These are phyloP conservation scores for Cladosporium phlei DNA, from an alignment of 2,329 filamentous ascomycete species.

Conservation along the genomic window DNA sequence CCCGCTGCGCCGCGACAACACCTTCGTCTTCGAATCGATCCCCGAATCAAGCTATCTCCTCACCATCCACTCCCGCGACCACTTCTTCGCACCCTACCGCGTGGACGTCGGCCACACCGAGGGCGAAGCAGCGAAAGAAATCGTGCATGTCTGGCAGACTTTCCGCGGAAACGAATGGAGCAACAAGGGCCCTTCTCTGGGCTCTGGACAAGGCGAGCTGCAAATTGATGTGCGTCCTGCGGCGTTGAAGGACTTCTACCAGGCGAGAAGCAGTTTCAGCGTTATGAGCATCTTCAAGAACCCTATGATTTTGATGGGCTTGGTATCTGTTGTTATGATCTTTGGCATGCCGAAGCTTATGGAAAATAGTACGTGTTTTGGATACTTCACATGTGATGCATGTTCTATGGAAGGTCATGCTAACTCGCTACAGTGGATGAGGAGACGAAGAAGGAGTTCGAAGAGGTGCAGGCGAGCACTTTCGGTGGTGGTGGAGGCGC, in stretches of 20 bases:
- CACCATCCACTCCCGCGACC: conserved; percentile 70
- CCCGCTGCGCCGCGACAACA: conserved; percentile 62
- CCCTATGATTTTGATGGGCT: conserved; percentile 91
- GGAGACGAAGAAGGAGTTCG: conserved; percentile 89
- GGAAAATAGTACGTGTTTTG: conserved; percentile 73
- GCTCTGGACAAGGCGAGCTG: conserved; percentile 39
- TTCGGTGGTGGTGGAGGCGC: conserved; percentile 27
- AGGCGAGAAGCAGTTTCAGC: conserved; percentile 62
- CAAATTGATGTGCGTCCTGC: conserved; percentile 59
- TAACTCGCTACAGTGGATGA: conserved; percentile 71
- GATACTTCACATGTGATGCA: neutral
- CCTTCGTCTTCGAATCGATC: conserved; percentile 72
- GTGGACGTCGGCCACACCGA: conserved; percentile 59
- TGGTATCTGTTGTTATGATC: conserved; percentile 76
- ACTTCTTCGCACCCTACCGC: conserved; percentile 72
- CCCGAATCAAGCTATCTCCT: conserved; percentile 71
- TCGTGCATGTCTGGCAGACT: conserved; percentile 72
- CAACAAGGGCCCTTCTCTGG: conserved; percentile 67
- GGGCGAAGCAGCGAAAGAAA: conserved; percentile 38
- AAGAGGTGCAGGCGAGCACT: conserved; percentile 79
- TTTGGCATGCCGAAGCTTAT: conserved; percentile 92
- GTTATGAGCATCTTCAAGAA: conserved; percentile 80
- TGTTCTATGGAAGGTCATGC: neutral
- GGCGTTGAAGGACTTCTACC: conserved; percentile 68
- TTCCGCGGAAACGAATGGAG: conserved; percentile 86